Evolutionary conservation across 2,329 filamentous ascomycete genomes (phyloP), one percentile per base, ranked within the genome.

Genomic region (Pestalotiopsis sp.): DNA sequence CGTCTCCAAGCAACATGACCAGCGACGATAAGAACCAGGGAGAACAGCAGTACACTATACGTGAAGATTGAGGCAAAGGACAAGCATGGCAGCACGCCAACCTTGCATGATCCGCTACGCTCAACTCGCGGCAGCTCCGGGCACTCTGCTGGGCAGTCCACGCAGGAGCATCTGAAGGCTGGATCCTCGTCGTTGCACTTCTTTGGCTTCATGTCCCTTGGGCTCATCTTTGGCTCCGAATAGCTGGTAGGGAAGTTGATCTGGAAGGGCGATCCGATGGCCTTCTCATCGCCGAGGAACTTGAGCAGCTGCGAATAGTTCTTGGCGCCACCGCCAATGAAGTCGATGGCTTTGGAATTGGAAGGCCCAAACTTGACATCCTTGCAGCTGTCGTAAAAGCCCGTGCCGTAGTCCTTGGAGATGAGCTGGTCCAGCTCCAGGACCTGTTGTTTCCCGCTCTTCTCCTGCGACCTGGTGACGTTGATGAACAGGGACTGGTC

Each of bases 331-430:
- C 96, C 96, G 39, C 96, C 97, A 70, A 99, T 98, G 74, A 99
- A 91, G 75, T 95, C 92, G 88, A 99, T 99, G 17, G 95, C 96
- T 76, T 92, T 94, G 70, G 93, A 92, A 77, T 97, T 97, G 57
- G 95, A 95, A 6, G 95, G 92, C 45, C 96, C 96, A 76, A 98
- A 98, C 78, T 99, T 99, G 81, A 99, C 95, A 79, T 99, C 94
- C 82, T 98, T 98, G 85, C 96, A 99, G 82, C 96, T 99, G 81
- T 97, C 88, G 79, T 95, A 99, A 83, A 99, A 97, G 1, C 93
- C 94, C 9, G 89, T 86, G 58, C 94, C 95, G 78, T 97, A 98
- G 66, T 92, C 86, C 68, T 94, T 86, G 2, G 94, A 94, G 74
- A 98, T 90, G 5, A 98, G 84, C 77, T 98, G 95, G 77, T 98